phyloP scores from a whole-genome alignment of 192 early-diverging fungal genomes.

The Dispira parvispora region DNA sequence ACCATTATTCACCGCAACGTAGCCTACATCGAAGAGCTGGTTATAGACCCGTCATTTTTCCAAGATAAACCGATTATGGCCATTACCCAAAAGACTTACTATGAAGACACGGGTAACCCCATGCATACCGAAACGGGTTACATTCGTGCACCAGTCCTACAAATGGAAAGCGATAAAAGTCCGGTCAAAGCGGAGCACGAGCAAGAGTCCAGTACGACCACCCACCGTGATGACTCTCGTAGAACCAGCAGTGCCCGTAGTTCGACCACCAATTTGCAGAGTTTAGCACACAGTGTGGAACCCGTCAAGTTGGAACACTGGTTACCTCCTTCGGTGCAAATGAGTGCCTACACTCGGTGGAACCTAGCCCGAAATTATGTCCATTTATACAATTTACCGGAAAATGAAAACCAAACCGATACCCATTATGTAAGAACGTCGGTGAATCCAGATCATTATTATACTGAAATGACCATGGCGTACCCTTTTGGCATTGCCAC shows the following conservation, averaged over 20 bases:
- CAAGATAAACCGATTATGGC: conserved; percentile 9
- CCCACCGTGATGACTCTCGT: background rate
- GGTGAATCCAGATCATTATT: background rate
- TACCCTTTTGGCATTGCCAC: conserved; percentile 11
- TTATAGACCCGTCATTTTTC: background rate
- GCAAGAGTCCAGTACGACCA: background rate
- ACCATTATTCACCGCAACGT: background rate
- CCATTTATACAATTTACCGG: background rate
- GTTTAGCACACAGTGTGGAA: background rate
- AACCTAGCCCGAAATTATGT: conserved; percentile 3
- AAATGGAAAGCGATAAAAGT: background rate
- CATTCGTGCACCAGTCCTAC: background rate
- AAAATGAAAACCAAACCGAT: conserved; percentile 3
- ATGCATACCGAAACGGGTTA: conserved; percentile 8
- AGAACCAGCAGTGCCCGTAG: background rate
- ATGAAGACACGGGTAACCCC: background rate
- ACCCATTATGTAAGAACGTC: conserved; percentile 10
- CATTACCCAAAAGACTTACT: conserved; percentile 1
- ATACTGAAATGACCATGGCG: conserved; percentile 6
- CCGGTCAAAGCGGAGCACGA: background rate
- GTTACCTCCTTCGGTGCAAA: conserved; percentile 3
- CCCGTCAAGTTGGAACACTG: background rate
- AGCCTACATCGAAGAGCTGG: conserved; percentile 2
- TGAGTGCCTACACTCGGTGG: background rate
- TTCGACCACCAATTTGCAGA: background rate